phyloP scores from a whole-genome alignment of 257 asterid species.

The Ballota nigra region DNA sequence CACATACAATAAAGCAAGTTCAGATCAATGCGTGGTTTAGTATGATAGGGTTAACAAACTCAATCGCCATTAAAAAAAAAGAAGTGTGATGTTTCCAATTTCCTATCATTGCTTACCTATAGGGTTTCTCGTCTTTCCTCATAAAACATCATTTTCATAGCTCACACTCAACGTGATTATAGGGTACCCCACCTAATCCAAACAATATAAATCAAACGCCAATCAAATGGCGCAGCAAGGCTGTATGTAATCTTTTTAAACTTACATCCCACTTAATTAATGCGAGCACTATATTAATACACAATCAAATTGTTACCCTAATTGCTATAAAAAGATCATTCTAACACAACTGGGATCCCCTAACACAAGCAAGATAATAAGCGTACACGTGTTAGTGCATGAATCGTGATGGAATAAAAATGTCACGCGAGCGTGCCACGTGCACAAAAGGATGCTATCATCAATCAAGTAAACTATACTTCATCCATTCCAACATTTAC shows the following conservation, averaged over 20 bases:
- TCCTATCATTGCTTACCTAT: not conserved
- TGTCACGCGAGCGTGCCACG: not conserved
- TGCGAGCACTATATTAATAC: not conserved
- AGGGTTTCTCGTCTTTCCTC: not conserved
- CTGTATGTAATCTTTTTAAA: not conserved
- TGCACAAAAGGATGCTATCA: conserved; percentile 3
- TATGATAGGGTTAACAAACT: not conserved
- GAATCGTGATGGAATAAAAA: not conserved
- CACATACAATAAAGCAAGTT: not conserved
- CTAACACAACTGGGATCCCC: not conserved
- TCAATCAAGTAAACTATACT: not conserved
- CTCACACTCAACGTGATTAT: not conserved
- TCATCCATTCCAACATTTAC: not conserved
- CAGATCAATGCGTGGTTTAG: not conserved
- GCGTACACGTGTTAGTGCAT: not conserved
- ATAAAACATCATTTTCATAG: not conserved
- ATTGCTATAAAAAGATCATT: not conserved
- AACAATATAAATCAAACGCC: conserved; percentile 9
- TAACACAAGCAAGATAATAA: not conserved
- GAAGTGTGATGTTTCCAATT: not conserved
- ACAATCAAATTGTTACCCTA: not conserved
- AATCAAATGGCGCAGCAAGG: too few species aligned
- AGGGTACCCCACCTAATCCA: not conserved
- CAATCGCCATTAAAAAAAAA: not conserved
- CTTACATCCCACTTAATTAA: not conserved